These are phyloP conservation scores for Cystofilobasidium capitatum DNA, from an alignment of 768 basidiomycete genomes.

Conservation along the genomic window DNA sequence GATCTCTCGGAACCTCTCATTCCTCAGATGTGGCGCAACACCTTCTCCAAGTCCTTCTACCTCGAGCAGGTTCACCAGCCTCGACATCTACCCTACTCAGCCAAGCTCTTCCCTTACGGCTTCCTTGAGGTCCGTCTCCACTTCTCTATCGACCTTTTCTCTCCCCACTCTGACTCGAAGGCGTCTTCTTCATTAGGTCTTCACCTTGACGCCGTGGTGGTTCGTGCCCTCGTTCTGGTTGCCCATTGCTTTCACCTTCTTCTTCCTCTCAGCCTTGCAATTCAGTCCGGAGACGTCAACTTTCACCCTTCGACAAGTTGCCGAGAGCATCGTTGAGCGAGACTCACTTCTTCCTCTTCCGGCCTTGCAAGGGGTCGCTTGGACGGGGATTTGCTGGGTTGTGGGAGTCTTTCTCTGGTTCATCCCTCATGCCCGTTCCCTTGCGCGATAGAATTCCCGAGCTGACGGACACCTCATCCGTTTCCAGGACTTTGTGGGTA, in stretches of 20 bases:
- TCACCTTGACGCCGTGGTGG: constrained; percentile 83
- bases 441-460: too few relatives aligned
- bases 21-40: constrained; percentile 73
- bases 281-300: constrained; percentile 45
- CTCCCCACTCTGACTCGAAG: constrained; percentile 1
- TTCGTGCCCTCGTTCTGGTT: constrained; percentile 84
- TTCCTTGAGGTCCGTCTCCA: constrained; percentile 63
- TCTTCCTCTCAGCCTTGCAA: constrained; percentile 59
- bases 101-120: constrained; percentile 57
- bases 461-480: background rate
- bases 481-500: constrained; percentile 1
- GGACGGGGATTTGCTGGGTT: background rate
- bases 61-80: constrained; percentile 95
- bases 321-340: background rate
- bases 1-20: constrained; percentile 78
- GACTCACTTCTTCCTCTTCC: background rate
- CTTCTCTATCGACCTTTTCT: constrained; percentile 11
- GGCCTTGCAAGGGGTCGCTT: background rate
- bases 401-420: background rate
- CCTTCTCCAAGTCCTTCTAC: constrained; percentile 91
- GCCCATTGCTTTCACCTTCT: constrained; percentile 71
- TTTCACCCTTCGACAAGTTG: background rate
- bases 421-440: too few relatives aligned
- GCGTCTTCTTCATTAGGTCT: constrained; percentile 44
- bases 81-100: constrained; percentile 69